Percentiles rank a stretch among this genome's conserved stretches.
Conservation (phyloP, 2,329 filamentous ascomycete genomes). For the Pseudogymnoascus sp. region DNA sequence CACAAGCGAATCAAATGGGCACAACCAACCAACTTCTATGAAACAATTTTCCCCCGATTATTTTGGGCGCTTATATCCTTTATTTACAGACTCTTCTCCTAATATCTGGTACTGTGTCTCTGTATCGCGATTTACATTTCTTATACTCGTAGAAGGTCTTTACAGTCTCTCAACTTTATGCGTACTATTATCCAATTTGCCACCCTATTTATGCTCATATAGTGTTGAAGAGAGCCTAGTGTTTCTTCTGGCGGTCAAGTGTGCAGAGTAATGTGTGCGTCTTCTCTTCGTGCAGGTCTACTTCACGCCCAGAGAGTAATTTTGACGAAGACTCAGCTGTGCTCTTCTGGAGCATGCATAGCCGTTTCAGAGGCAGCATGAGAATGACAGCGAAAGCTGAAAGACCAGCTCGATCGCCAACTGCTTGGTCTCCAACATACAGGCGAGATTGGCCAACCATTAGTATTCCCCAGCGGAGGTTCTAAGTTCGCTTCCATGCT, state of each 20-base stretch:
- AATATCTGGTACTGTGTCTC: neutral
- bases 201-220: neutral
- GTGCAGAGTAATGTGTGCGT: neutral
- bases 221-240: neutral
- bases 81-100: neutral
- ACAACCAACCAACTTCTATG: neutral
- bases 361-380: neutral
- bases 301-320: neutral
- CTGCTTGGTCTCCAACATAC: neutral
- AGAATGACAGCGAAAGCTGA: neutral
- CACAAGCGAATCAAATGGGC: conserved; percentile 8
- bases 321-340: neutral
- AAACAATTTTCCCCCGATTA: neutral
- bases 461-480: neutral
- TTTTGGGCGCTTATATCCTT: conserved; percentile 3
- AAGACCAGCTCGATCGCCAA: neutral
- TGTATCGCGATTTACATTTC: neutral
- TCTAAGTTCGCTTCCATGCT: neutral
- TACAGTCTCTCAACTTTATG: neutral
- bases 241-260: neutral
- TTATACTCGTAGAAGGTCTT: neutral
- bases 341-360: neutral
- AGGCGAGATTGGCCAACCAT: neutral
- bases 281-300: neutral
- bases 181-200: neutral